A percentile compares a stretch with the other conserved stretches of the same genome.
phyloP scores from a whole-genome alignment of 352 stramenopile genomes.

The Pythium aristosporum region DNA sequence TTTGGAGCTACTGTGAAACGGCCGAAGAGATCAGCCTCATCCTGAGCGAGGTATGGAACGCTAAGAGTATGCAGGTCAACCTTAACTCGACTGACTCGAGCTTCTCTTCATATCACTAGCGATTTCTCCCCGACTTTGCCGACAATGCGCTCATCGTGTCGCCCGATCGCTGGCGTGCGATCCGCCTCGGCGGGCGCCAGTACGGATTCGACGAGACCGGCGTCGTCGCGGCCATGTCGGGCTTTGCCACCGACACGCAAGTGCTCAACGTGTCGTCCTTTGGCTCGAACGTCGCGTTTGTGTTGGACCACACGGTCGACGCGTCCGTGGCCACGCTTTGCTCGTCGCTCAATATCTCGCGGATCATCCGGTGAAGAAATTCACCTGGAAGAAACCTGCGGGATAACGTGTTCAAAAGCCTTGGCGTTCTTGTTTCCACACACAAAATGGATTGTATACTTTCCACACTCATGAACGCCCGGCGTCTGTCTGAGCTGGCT shows the following conservation, averaged over 20 bases:
- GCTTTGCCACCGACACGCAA: conserved; percentile 72
- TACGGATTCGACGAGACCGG: conserved; percentile 88
- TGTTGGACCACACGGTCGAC: conserved; percentile 78
- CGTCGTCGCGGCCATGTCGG: conserved; percentile 85
- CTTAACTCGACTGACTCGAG: too few relatives aligned
- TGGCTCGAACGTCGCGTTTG: conserved; percentile 79
- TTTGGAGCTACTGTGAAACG: conserved; percentile 87
- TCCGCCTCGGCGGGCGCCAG: conserved; percentile 76
- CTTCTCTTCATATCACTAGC: conserved; percentile 18
- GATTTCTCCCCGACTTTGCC: conserved; percentile 63
- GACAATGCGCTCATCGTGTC: conserved; percentile 78
- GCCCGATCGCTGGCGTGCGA: conserved; percentile 82
- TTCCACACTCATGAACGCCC: conserved; percentile 12
- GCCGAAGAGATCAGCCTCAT: conserved; percentile 84
- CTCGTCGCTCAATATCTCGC: conserved; percentile 62
- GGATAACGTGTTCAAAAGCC: neutral
- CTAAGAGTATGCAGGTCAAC: neutral
- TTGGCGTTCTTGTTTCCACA: conserved; percentile 7
- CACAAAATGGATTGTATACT: conserved; percentile 2
- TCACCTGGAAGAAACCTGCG: neutral
- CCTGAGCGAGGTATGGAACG: conserved; percentile 48
- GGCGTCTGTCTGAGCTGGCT: neutral
- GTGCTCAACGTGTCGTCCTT: conserved; percentile 88
- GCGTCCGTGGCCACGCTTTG: conserved; percentile 69
- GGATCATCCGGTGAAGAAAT: conserved; percentile 44